Percentiles rank a stretch among this genome's conserved stretches.
These are phyloP conservation scores for Spencermartinsiella ligniputridi DNA, from an alignment of 1,139 yeast species.

Conservation along the genomic window DNA sequence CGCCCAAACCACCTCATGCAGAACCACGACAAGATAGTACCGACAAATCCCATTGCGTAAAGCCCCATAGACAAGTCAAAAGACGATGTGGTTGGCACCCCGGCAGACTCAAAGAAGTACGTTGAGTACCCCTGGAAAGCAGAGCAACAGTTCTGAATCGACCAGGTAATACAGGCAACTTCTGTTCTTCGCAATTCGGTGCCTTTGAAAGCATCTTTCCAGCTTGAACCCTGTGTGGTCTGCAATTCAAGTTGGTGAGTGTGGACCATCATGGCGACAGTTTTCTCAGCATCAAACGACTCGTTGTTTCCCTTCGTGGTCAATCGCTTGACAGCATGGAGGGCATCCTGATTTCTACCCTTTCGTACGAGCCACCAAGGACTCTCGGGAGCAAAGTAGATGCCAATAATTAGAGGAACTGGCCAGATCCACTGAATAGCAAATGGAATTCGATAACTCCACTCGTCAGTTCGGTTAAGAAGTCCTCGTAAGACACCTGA, in stretches of 20 bases:
- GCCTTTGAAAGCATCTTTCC: slow-evolving; percentile 47
- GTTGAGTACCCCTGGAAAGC: slow-evolving; percentile 41
- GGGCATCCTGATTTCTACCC: slow-evolving; percentile 38
- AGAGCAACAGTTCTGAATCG: slow-evolving; percentile 39
- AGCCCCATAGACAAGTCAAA: slow-evolving; percentile 27
- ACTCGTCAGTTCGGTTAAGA: slow-evolving; percentile 20
- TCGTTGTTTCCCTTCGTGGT: slow-evolving; percentile 4
- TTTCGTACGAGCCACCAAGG: slow-evolving; percentile 51
- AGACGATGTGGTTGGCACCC: slow-evolving; percentile 11
- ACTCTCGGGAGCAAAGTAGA: slow-evolving; percentile 51
- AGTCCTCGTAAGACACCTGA: slow-evolving; percentile 38
- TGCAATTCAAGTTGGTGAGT: slow-evolving; percentile 43
- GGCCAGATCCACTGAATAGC: slow-evolving; percentile 64
- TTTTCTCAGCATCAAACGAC: slow-evolving; percentile 32
- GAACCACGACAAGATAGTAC: slow-evolving; percentile 52
- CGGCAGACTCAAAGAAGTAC: slow-evolving; percentile 16
- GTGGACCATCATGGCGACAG: slow-evolving; percentile 33
- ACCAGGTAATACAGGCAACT: slow-evolving; percentile 43
- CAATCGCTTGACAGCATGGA: slow-evolving; percentile 20
- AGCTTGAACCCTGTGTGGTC: slow-evolving; percentile 32
- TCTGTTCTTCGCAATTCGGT: slow-evolving; percentile 49
- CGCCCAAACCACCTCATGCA: slow-evolving; percentile 45
- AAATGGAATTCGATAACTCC: slow-evolving; percentile 42
- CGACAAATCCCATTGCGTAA: slow-evolving; percentile 41
- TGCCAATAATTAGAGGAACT: slow-evolving; percentile 46